Percentiles rank a stretch among this genome's conserved stretches.
These are phyloP conservation scores for Amphirosellinia nigrospora DNA, from an alignment of 495 filamentous ascomycete genomes.

Conservation along the genomic window DNA sequence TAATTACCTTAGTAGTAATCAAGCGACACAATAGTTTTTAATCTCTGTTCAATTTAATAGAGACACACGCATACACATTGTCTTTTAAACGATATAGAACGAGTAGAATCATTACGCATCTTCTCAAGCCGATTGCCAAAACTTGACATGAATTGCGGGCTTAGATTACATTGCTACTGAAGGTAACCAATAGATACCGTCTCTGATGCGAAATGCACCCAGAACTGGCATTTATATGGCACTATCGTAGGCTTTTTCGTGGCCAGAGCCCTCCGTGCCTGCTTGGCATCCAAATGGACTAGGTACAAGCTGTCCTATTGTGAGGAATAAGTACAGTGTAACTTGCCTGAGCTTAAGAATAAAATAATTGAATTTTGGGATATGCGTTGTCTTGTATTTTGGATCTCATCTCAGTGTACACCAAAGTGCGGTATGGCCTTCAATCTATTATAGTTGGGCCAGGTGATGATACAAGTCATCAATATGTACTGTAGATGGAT, in stretches of 20 bases:
- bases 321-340: background rate
- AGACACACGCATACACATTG: background rate
- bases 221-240: background rate
- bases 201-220: background rate
- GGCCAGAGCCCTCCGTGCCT: background rate
- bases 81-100: background rate
- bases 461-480: conserved; percentile 1
- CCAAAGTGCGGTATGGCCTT: background rate
- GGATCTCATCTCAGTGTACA: background rate
- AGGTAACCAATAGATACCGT: background rate
- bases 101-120: background rate
- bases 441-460: background rate
- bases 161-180: background rate
- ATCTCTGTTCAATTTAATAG: background rate
- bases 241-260: background rate
- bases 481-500: conserved; percentile 1
- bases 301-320: background rate
- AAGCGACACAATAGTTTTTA: background rate
- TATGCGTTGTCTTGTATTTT: background rate
- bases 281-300: background rate
- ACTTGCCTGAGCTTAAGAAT: background rate
- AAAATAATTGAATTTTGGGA: background rate
- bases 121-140: background rate
- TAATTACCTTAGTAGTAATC: background rate
- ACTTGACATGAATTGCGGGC: background rate